Conservation (phyloP, 2,329 filamentous ascomycete genomes). For the Arthrobotrys iridis region DNA sequence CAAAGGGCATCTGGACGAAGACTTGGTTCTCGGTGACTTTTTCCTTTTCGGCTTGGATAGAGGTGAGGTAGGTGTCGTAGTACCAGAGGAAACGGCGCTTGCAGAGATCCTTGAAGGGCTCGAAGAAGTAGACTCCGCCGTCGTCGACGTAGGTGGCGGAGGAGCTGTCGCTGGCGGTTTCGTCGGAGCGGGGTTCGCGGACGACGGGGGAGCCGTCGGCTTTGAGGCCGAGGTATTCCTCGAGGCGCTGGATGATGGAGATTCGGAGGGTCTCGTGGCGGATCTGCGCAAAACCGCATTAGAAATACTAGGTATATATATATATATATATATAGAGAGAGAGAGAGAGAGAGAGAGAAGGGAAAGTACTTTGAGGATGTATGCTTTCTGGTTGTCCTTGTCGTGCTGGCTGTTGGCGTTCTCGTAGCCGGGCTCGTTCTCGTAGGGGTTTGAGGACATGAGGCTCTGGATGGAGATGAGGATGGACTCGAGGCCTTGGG, state of each 20-base stretch:
- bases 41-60: constrained; percentile 72
- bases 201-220: constrained; percentile 64
- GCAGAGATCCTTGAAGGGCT: constrained; percentile 88
- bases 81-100: constrained; percentile 97
- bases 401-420: constrained; percentile 74
- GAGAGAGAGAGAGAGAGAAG: neutral
- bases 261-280: constrained; percentile 88
- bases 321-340: neutral
- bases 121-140: constrained; percentile 65
- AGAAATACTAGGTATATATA: neutral
- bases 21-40: constrained; percentile 71
- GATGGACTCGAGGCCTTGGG: constrained; percentile 93
- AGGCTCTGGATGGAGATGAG: constrained; percentile 95
- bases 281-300: constrained; percentile 73
- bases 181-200: constrained; percentile 57
- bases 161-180: constrained; percentile 63
- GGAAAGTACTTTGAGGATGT: constrained; percentile 76
- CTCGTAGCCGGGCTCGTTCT: constrained; percentile 95
- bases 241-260: constrained; percentile 84
- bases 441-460: constrained; percentile 92
- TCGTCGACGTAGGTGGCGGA: constrained; percentile 40
- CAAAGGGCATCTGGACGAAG: constrained; percentile 90
- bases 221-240: constrained; percentile 77
- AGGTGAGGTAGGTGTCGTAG: constrained; percentile 82
- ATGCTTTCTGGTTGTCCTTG: constrained; percentile 77